These are phyloP conservation scores for Miscanthus lutarioriparius DNA, from an alignment of 176 grass and related monocot species.

Conservation along the genomic window DNA sequence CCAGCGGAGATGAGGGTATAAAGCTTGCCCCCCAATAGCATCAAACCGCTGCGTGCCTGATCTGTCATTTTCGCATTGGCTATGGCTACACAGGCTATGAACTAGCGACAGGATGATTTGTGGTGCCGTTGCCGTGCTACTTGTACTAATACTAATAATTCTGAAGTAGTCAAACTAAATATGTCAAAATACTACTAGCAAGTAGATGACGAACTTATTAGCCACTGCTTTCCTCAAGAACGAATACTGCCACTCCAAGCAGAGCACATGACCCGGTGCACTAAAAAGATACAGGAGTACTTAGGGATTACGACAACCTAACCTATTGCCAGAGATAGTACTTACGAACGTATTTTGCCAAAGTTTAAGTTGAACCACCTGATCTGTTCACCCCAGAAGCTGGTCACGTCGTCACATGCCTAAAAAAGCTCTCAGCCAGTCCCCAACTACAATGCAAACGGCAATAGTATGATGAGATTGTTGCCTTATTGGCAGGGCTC, in stretches of 20 bases:
- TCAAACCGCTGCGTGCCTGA: background rate
- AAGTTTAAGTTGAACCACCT: background rate
- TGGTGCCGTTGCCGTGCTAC: background rate
- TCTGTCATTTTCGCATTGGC: slow-evolving; percentile 38
- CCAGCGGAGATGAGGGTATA: background rate
- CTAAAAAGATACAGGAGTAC: too few relatives aligned
- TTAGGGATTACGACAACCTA: background rate
- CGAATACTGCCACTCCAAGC: background rate
- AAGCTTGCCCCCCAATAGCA: slow-evolving; percentile 9
- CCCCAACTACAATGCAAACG: background rate
- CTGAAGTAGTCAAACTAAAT: background rate
- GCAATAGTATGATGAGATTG: background rate
- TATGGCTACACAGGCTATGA: background rate
- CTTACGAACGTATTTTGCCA: background rate
- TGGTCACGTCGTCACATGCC: background rate
- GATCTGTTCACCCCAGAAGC: background rate
- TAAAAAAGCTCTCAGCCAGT: background rate
- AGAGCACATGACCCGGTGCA: background rate
- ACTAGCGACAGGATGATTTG: background rate
- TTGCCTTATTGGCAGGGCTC: too few relatives aligned
- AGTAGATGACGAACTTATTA: background rate
- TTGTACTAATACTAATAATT: too few relatives aligned
- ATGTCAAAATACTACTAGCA: background rate
- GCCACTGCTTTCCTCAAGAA: background rate
- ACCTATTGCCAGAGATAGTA: background rate